Conservation (phyloP, 1,139 yeast genomes). For the Saccharomycopsis hybrid region DNA sequence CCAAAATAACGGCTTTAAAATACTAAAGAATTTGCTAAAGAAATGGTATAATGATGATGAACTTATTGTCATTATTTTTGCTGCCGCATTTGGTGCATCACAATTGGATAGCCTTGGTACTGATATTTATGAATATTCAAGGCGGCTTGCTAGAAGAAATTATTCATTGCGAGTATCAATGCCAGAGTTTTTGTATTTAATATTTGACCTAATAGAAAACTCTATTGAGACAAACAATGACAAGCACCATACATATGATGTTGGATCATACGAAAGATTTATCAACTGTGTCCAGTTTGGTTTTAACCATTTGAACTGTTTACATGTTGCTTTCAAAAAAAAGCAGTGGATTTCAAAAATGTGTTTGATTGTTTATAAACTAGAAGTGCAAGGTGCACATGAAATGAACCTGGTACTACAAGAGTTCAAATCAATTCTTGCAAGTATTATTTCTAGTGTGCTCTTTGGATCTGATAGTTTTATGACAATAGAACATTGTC, state of each 20-base stretch:
- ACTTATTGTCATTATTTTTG: slow-evolving; percentile 31
- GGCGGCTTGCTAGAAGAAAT: slow-evolving; percentile 22
- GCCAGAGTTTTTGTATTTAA: slow-evolving; percentile 29
- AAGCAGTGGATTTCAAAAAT: slow-evolving; percentile 17
- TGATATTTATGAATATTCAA: slow-evolving; percentile 21
- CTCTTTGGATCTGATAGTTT: slow-evolving; percentile 13
- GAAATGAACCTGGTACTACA: slow-evolving; percentile 1
- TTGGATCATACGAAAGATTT: slow-evolving; percentile 13
- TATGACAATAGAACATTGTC: slow-evolving; percentile 15
- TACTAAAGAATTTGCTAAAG: slow-evolving; percentile 41
- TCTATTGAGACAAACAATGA: slow-evolving; percentile 13
- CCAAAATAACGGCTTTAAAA: slow-evolving; percentile 47
- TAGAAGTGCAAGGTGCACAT: neutral
- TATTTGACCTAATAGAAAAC: slow-evolving; percentile 28
- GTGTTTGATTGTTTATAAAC: slow-evolving; percentile 13
- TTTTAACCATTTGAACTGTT: slow-evolving; percentile 15
- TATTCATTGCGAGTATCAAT: slow-evolving; percentile 24
- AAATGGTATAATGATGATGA: slow-evolving; percentile 42
- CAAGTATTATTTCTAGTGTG: slow-evolving; percentile 10
- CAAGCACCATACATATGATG: slow-evolving; percentile 2
- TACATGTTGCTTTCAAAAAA: slow-evolving; percentile 10
- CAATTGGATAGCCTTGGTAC: slow-evolving; percentile 21
- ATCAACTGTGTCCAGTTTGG: slow-evolving; percentile 14
- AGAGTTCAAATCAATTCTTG: slow-evolving; percentile 4
- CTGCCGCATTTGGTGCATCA: slow-evolving; percentile 39